Evolutionary conservation across 441 rosid species (phyloP).

Genomic region (Cnidoscolus chayamansa): DNA sequence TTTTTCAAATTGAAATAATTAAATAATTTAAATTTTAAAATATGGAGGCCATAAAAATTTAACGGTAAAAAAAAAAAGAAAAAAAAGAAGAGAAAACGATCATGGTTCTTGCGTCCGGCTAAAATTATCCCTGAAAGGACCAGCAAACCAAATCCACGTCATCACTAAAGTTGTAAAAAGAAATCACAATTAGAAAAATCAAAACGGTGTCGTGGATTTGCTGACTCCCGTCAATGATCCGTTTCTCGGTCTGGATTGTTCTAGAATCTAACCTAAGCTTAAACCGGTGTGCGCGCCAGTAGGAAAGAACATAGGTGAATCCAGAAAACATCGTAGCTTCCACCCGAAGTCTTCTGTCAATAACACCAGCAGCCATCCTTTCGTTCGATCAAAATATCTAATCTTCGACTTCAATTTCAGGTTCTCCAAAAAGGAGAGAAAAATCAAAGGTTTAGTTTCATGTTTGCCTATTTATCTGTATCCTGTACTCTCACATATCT

Average conservation of each 20-base stretch:
- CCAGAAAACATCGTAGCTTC: constrained; percentile 2
- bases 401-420: not conserved
- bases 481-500: not conserved
- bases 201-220: constrained; percentile 14
- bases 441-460: not conserved
- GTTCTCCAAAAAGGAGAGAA: not conserved
- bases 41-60: too few species aligned
- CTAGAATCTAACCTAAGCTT: constrained; percentile 14
- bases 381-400: not conserved
- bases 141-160: not conserved
- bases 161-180: too few species aligned
- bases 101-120: too few species aligned
- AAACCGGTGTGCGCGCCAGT: not conserved
- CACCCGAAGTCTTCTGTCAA: not conserved
- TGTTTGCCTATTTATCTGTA: not conserved
- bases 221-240: constrained; percentile 5
- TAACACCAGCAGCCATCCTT: not conserved
- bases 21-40: too few species aligned
- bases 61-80: too few species aligned
- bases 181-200: not conserved
- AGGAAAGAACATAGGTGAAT: constrained; percentile 4
- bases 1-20: too few species aligned
- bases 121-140: too few species aligned
- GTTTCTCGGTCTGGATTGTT: constrained; percentile 14
- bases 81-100: too few species aligned